Evolutionary conservation across 1,284 basidiomycete genomes (phyloP).

Genomic region (Mycosarcoma mackinlayi): DNA sequence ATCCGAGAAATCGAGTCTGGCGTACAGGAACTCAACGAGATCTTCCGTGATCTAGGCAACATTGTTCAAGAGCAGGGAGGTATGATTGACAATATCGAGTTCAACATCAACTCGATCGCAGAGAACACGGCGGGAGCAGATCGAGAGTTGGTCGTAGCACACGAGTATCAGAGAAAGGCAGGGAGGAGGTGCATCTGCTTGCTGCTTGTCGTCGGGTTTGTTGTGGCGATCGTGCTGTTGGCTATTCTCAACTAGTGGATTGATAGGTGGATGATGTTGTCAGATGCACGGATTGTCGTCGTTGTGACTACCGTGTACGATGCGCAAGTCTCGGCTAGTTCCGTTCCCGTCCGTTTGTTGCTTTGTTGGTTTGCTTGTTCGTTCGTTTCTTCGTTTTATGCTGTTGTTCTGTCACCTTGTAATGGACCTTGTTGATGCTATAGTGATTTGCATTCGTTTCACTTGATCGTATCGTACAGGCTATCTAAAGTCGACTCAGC

Average conservation of each 20-base stretch:
- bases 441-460: neutral
- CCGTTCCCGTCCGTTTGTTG: no score
- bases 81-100: constrained; percentile 97
- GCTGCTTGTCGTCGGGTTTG: constrained; percentile 85
- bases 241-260: constrained; percentile 71
- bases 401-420: constrained; percentile 13
- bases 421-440: constrained; percentile 13
- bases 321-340: no score
- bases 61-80: constrained; percentile 93
- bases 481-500: no score
- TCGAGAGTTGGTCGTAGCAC: constrained; percentile 86
- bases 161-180: constrained; percentile 93
- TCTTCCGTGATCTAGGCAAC: constrained; percentile 95
- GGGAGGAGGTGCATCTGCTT: constrained; percentile 89
- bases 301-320: no score
- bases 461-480: no score
- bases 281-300: no score
- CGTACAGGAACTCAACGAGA: constrained; percentile 95
- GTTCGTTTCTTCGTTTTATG: neutral
- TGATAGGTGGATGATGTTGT: neutral
- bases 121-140: constrained; percentile 86
- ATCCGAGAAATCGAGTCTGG: constrained; percentile 97
- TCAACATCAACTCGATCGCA: constrained; percentile 88
- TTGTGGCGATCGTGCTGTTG: constrained; percentile 87
- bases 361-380: no score